Evolutionary conservation across 306 rosid species (phyloP).

Genomic region (Rosa lucieae): DNA sequence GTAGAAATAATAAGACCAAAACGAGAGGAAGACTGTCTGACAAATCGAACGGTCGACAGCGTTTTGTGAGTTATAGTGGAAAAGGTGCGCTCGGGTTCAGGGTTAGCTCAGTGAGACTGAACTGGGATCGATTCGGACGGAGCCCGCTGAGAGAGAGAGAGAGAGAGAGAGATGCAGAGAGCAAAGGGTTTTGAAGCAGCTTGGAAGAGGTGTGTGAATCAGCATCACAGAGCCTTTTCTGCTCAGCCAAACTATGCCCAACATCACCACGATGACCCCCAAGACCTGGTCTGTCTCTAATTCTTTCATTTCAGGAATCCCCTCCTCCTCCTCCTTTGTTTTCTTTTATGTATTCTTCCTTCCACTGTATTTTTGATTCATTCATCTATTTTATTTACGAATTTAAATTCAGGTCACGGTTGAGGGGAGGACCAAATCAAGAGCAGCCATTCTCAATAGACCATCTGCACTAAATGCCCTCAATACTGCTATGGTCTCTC

Average conservation of each 20-base stretch:
- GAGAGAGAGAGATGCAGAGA: conserved; percentile 52
- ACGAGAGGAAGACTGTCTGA: not conserved
- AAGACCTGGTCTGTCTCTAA: conserved; percentile 47
- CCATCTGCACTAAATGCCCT: conserved; percentile 72
- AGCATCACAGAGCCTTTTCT: conserved; percentile 47
- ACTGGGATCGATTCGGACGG: not conserved
- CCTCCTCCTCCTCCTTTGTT: no score
- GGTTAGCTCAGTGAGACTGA: conserved; percentile 17
- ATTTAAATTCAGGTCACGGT: conserved; percentile 55
- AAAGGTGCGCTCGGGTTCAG: conserved; percentile 3
- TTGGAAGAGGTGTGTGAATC: conserved; percentile 37
- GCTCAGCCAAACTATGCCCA: conserved; percentile 54
- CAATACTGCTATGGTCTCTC: conserved; percentile 56
- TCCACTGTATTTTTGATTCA: no score
- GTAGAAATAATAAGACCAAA: no score
- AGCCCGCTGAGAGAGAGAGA: conserved; percentile 22
- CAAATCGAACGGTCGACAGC: not conserved
- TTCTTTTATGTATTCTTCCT: no score
- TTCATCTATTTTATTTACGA: no score
- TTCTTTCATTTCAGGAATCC: not conserved
- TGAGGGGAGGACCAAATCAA: conserved; percentile 79
- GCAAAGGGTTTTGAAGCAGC: conserved; percentile 52
- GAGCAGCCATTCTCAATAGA: conserved; percentile 78
- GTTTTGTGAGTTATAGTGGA: not conserved
- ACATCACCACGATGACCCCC: conserved; percentile 36